phyloP scores from a whole-genome alignment of 2,329 filamentous ascomycete genomes.

The Cercospora beticola region DNA sequence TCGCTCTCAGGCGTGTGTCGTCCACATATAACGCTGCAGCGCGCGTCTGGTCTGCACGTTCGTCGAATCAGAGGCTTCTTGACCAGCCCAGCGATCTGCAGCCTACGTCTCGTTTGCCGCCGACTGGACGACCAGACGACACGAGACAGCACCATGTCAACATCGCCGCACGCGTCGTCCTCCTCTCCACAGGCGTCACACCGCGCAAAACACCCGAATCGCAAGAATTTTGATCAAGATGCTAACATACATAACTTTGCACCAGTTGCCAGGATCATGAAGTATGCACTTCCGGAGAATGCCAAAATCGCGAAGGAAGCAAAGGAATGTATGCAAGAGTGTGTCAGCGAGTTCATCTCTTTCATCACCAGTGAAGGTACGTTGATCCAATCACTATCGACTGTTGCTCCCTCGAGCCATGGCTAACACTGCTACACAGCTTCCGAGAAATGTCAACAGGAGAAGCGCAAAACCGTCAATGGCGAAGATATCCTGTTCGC shows the following conservation, averaged over 20 bases:
- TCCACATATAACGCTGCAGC: slow-evolving; percentile 44
- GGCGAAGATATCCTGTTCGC: slow-evolving; percentile 98
- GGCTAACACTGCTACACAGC: slow-evolving; percentile 54
- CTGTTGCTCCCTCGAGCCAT: not conserved
- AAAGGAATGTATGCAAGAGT: slow-evolving; percentile 99
- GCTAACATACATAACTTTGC: slow-evolving; percentile 94
- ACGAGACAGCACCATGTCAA: slow-evolving; percentile 42
- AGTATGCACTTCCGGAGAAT: slow-evolving; percentile 93
- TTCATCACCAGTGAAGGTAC: slow-evolving; percentile 99
- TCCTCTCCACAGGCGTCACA: slow-evolving; percentile 32
- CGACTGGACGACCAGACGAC: slow-evolving; percentile 33
- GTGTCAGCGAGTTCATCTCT: slow-evolving; percentile 98
- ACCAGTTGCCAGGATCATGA: slow-evolving; percentile 99
- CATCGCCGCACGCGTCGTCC: slow-evolving; percentile 38
- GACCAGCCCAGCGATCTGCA: slow-evolving; percentile 38
- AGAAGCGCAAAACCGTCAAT: slow-evolving; percentile 98
- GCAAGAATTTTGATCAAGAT: slow-evolving; percentile 58
- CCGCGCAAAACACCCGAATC: slow-evolving; percentile 32
- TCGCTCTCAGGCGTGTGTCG: slow-evolving; percentile 31
- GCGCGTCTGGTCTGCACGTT: slow-evolving; percentile 49
- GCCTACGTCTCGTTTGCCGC: slow-evolving; percentile 31
- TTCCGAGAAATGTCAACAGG: slow-evolving; percentile 98
- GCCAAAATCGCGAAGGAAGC: slow-evolving; percentile 96
- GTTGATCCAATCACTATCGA: slow-evolving; percentile 37
- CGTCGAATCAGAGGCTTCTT: slow-evolving; percentile 48